Conservation (phyloP, 768 basidiomycete genomes). For the Amanita jacksonii region DNA sequence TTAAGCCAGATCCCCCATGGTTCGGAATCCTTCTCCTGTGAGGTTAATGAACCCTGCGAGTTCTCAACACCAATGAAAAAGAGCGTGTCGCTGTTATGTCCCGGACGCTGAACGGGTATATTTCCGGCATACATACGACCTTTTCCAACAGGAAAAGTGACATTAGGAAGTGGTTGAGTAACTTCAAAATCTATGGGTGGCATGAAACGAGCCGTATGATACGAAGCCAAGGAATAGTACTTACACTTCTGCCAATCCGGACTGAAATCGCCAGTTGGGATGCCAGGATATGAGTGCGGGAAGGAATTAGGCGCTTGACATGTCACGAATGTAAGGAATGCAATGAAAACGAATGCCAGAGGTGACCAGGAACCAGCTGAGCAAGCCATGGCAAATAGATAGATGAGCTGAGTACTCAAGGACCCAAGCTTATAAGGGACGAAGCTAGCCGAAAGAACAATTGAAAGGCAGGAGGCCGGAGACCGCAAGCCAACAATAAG, state of each 20-base stretch:
- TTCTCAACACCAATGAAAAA: constrained; percentile 62
- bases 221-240: background rate
- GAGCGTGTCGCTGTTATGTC: constrained; percentile 55
- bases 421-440: no score
- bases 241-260: constrained; percentile 56
- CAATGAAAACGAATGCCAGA: constrained; percentile 15
- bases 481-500: no score
- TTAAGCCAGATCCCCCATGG: constrained; percentile 74
- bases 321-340: constrained; percentile 13
- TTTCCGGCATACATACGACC: constrained; percentile 56
- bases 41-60: constrained; percentile 44
- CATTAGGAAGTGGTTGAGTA: constrained; percentile 44
- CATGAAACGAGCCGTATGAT: no score
- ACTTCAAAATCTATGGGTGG: constrained; percentile 46
- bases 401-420: no score
- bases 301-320: constrained; percentile 31
- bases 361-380: constrained; percentile 6
- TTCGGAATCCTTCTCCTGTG: constrained; percentile 23
- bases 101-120: constrained; percentile 45
- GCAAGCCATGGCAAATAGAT: constrained; percentile 13
- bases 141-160: constrained; percentile 35
- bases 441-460: no score
- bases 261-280: constrained; percentile 38
- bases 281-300: constrained; percentile 38
- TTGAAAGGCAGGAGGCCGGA: no score